Percentiles rank a stretch among this genome's conserved stretches.
These are phyloP conservation scores for Lagenidium sp. DNA, from an alignment of 352 stramenopile genomes.

Conservation along the genomic window DNA sequence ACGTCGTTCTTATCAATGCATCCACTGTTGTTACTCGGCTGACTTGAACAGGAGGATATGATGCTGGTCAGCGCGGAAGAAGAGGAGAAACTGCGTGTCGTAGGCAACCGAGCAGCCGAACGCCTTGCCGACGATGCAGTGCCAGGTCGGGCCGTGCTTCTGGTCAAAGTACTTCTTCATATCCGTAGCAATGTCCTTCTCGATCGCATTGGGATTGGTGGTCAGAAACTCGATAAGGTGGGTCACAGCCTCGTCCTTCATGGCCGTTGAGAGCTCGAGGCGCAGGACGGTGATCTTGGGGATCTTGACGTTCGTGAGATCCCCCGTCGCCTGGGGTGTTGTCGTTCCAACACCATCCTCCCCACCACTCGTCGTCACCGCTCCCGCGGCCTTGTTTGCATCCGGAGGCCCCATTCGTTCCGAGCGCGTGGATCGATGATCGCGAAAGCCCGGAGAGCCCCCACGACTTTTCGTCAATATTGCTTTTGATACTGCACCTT, in stretches of 20 bases:
- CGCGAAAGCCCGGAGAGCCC: too few relatives aligned
- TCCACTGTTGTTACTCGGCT: slow-evolving; percentile 33
- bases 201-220: slow-evolving; percentile 34
- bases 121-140: slow-evolving; percentile 90
- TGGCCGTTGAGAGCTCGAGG: slow-evolving; percentile 49
- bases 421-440: too few relatives aligned
- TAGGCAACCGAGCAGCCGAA: slow-evolving; percentile 89
- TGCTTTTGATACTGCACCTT: too few relatives aligned
- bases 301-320: slow-evolving; percentile 17
- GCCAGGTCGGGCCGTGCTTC: slow-evolving; percentile 91
- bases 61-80: slow-evolving; percentile 78
- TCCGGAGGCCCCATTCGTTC: slow-evolving; percentile 54
- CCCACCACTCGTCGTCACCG: slow-evolving; percentile 1
- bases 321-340: slow-evolving; percentile 4
- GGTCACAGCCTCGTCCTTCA: slow-evolving; percentile 64
- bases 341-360: slow-evolving; percentile 6
- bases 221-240: slow-evolving; percentile 30
- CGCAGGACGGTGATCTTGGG: slow-evolving; percentile 59
- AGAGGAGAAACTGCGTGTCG: slow-evolving; percentile 85
- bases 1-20: neutral
- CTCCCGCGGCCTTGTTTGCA: slow-evolving; percentile 22
- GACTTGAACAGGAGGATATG: slow-evolving; percentile 84
- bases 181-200: slow-evolving; percentile 96
- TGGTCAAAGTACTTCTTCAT: slow-evolving; percentile 99
- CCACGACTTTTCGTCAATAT: too few relatives aligned